Percentiles rank a stretch among this genome's conserved stretches.
Conservation (phyloP, 768 basidiomycete genomes). For the Mycena maculata region DNA sequence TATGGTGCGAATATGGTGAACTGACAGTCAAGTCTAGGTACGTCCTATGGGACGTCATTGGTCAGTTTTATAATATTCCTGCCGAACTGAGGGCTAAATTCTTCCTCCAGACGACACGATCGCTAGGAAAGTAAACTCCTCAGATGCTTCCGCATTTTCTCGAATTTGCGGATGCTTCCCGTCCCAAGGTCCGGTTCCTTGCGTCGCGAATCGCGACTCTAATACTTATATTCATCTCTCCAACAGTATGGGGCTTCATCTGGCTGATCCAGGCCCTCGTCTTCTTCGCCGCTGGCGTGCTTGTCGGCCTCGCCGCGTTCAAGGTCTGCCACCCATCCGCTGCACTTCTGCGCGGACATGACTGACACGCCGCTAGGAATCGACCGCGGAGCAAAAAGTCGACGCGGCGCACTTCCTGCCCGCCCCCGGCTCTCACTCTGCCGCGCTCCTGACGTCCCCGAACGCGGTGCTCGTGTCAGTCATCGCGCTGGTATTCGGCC, state of each 20-base stretch:
- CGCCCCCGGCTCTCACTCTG: conserved; percentile 62
- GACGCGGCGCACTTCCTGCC: conserved; percentile 65
- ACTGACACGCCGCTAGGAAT: conserved; percentile 56
- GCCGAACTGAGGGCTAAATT: neutral
- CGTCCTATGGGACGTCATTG: conserved; percentile 89
- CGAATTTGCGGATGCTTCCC: conserved; percentile 88
- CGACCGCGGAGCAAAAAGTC: conserved; percentile 63
- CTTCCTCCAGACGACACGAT: conserved; percentile 78
- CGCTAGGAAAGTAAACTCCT: conserved; percentile 84
- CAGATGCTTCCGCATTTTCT: conserved; percentile 89
- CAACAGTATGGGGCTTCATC: conserved; percentile 85
- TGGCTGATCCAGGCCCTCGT: conserved; percentile 83
- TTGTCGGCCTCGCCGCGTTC: conserved; percentile 85
- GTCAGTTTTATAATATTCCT: conserved; percentile 49
- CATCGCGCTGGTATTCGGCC: conserved; percentile 33
- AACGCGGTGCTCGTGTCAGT: conserved; percentile 36
- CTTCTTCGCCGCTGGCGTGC: conserved; percentile 80
- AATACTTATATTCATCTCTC: conserved; percentile 6
- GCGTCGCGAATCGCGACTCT: conserved; percentile 7
- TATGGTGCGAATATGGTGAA: too few species aligned
- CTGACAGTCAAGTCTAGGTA: too few species aligned
- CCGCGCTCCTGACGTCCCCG: conserved; percentile 43
- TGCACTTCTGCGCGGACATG: too few species aligned
- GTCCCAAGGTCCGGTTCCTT: conserved; percentile 67
- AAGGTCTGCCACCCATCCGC: conserved; percentile 76